Evolutionary conservation across 2,329 filamentous ascomycete species (phyloP), one percentile per base, ranked within the genome.

Genomic region (Albifimbria verrucaria): DNA sequence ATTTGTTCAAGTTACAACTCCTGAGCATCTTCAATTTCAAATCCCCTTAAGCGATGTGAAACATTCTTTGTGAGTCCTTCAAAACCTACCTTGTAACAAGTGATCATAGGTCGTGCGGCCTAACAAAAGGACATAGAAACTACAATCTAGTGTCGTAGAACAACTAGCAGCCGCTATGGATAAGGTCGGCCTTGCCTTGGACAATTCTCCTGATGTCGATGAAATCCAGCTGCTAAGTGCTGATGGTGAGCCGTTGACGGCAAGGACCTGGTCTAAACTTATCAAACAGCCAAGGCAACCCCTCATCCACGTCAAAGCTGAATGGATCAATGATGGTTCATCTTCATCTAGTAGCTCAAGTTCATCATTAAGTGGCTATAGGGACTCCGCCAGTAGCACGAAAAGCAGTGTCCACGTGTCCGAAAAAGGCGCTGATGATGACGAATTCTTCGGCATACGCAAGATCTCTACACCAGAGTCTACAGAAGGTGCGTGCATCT

Each of bases 1-100:
- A 20, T 23, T 44, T 23, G 41, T 50, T n/a, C 20, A 44, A 17
- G 39, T 50, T 21, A 44, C 25, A 25, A 50, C 49, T 44, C 39
- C 49, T 18, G 49, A 50, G 20, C 41, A 26, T 43, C 23, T 50
- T 18, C 22, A 26, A 39, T 50, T 50, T 22, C 49, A 50, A n/a
- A 32, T 50, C 20, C 49, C 12, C 41, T 50, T 15, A 22, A 24
- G 5, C 11, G 44, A 12, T 50, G 49, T 36, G 36, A 43, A 50
- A 50, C 49, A 7, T 50, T 50, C 49, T 50, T 50, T 28, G 49
- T 50, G 22, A 50, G 49, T 28, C 17, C n/a, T n/a, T n/a, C n/a
- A n/a, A n/a, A n/a, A n/a, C n/a, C n/a, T n/a, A n/a, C n/a, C n/a
- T n/a, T n/a, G 9, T 28, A 28, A 26, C 21, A 9, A 48, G 9